Conservation (phyloP, 1,284 basidiomycete genomes). For the Puccinia triticina region DNA sequence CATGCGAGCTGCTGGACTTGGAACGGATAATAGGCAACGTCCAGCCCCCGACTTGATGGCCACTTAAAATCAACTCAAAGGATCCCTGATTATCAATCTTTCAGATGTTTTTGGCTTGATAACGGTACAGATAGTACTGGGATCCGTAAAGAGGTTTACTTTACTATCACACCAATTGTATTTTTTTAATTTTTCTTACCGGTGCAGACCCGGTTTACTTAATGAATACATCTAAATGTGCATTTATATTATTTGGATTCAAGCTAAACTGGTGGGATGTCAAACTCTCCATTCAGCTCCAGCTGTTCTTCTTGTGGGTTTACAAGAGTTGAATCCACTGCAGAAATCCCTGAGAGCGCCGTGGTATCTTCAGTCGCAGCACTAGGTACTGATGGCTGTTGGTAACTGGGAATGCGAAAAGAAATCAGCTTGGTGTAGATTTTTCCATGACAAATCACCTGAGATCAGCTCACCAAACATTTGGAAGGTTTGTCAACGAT, state of each 20-base stretch:
- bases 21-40: slow-evolving; percentile 47
- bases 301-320: background rate
- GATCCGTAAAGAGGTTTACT: no score
- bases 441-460: no score
- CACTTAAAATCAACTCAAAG: no score
- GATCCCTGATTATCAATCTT: no score
- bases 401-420: background rate
- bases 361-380: background rate
- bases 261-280: background rate
- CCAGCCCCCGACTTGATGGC: slow-evolving; percentile 6
- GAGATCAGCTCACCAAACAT: slow-evolving; percentile 27
- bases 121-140: no score
- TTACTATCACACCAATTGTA: no score
- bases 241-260: background rate
- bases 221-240: no score
- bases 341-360: background rate
- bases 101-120: no score
- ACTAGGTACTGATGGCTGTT: background rate
- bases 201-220: no score
- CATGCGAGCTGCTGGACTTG: slow-evolving; percentile 46
- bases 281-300: background rate
- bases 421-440: background rate
- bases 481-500: background rate
- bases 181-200: no score
- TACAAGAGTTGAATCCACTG: background rate